Conservation (phyloP, 2,329 filamentous ascomycete genomes). For the Chaetomium olivaceum region DNA sequence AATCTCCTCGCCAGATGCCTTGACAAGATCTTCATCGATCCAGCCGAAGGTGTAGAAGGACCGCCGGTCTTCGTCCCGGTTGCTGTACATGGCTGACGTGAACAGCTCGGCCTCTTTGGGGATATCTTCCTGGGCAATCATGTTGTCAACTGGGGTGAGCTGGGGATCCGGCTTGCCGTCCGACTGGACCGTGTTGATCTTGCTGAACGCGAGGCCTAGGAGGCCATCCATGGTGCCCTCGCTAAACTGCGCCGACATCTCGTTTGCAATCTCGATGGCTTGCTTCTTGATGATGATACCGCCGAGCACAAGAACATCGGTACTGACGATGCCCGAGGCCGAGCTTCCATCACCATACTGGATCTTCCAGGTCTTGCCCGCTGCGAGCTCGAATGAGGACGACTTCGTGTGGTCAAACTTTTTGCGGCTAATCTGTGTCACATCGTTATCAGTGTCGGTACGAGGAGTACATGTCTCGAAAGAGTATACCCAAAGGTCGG, state of each 20-base stretch:
- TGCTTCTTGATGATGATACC: conserved; percentile 62
- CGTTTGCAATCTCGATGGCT: conserved; percentile 63
- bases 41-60: conserved; percentile 74
- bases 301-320: conserved; percentile 62
- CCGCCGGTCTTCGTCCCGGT: conserved; percentile 50
- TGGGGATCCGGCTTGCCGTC: conserved; percentile 49
- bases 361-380: conserved; percentile 57
- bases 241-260: conserved; percentile 59
- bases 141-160: conserved; percentile 66
- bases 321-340: conserved; percentile 65
- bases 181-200: conserved; percentile 60
- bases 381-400: conserved; percentile 54
- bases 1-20: conserved; percentile 54
- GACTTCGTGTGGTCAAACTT: conserved; percentile 64
- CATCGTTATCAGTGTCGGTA: background rate
- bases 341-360: conserved; percentile 68
- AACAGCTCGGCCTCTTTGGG: conserved; percentile 58
- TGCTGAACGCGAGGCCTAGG: conserved; percentile 64
- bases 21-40: conserved; percentile 65
- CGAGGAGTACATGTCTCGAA: no score
- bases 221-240: conserved; percentile 62
- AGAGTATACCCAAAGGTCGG: conserved; percentile 64
- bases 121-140: conserved; percentile 55
- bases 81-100: conserved; percentile 62
- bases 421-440: conserved; percentile 30